Evolutionary conservation across 2,329 filamentous ascomycete species (phyloP).

Genomic region (Coniochaeta pulveracea): DNA sequence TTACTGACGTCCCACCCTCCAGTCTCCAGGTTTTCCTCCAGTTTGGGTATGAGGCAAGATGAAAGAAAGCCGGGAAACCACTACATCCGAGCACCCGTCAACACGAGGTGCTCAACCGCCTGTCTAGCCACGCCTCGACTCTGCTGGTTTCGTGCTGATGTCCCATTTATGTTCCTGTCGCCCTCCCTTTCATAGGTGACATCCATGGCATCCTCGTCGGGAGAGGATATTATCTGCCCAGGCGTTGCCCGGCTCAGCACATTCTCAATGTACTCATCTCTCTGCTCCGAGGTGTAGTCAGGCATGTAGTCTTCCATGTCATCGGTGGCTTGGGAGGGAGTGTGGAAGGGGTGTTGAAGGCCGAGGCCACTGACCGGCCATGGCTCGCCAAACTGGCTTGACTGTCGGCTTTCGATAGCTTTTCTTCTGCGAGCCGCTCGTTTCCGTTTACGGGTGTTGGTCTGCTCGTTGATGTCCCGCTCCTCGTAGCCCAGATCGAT

Average conservation of each 20-base stretch:
- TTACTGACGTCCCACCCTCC: too few relatives aligned
- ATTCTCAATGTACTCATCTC: constrained; percentile 18
- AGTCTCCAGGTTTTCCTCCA: too few relatives aligned
- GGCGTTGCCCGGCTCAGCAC: constrained; percentile 13
- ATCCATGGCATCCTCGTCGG: background rate
- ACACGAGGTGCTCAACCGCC: background rate
- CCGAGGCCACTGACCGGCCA: too few relatives aligned
- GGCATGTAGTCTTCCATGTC: constrained; percentile 11
- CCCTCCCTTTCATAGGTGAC: background rate
- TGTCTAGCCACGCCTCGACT: background rate
- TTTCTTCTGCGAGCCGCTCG: constrained; percentile 10
- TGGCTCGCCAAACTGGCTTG: too few relatives aligned
- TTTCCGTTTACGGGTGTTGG: constrained; percentile 27
- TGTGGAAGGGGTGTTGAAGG: too few relatives aligned
- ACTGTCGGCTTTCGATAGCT: background rate
- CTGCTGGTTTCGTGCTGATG: constrained; percentile 1
- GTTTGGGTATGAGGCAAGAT: too few relatives aligned
- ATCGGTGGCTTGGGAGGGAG: background rate
- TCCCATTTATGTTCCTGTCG: background rate
- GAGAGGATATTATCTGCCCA: constrained; percentile 10
- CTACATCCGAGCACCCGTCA: background rate
- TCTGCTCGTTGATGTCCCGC: constrained; percentile 26
- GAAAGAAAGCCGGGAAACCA: too few relatives aligned
- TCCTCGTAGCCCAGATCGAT: constrained; percentile 36
- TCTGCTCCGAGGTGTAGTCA: constrained; percentile 19